Evolutionary conservation across 2,329 filamentous ascomycete species (phyloP).

Genomic region (Sclerotinia nivalis): DNA sequence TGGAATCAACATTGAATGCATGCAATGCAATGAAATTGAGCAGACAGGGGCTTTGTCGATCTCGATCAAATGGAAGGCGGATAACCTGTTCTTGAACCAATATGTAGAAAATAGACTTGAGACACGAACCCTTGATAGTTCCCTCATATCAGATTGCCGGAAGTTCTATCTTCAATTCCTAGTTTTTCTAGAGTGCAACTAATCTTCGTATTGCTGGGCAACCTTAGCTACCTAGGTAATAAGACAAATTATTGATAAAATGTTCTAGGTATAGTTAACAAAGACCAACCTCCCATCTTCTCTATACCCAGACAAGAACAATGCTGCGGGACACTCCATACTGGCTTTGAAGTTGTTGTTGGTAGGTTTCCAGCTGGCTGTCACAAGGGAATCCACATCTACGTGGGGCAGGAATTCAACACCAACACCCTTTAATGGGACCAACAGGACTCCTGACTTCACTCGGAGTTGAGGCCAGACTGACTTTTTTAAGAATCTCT

Average conservation of each 20-base stretch:
- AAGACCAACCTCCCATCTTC: not conserved
- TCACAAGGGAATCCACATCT: conserved; percentile 6
- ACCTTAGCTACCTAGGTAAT: not conserved
- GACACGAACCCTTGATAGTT: conserved; percentile 18
- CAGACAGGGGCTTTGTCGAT: conserved; percentile 16
- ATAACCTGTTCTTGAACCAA: conserved; percentile 7
- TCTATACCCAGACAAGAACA: not conserved
- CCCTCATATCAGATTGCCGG: conserved; percentile 11
- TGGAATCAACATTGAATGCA: not conserved
- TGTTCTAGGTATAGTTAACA: not conserved
- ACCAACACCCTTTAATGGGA: conserved; percentile 13
- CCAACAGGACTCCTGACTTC: not conserved
- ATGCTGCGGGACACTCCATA: not conserved
- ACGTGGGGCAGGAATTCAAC: conserved; percentile 5
- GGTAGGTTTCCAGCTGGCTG: conserved; percentile 2
- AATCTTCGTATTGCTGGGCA: not conserved
- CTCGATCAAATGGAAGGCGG: conserved; percentile 7
- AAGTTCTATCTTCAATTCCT: not conserved
- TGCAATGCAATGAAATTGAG: conserved; percentile 7
- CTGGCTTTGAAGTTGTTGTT: not conserved
- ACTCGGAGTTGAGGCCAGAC: conserved; percentile 10
- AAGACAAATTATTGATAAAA: conserved; percentile 8
- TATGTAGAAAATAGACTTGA: conserved; percentile 13
- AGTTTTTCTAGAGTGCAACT: not conserved
- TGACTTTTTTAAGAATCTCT: not conserved